These are phyloP conservation scores for Diaporthe ilicicola DNA, from an alignment of 2,329 filamentous ascomycete species.

Conservation along the genomic window DNA sequence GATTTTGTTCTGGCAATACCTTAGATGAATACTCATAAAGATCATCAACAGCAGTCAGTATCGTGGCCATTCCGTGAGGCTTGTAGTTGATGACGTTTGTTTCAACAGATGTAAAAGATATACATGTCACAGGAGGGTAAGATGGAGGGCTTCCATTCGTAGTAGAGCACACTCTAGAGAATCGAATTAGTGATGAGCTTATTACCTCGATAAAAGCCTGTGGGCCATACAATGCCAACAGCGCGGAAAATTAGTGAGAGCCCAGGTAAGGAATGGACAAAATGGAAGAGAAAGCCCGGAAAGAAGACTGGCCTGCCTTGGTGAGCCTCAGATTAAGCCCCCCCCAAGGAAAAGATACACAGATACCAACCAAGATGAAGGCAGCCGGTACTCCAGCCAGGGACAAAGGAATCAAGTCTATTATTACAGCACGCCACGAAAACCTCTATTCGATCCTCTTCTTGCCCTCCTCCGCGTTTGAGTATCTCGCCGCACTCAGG, in stretches of 20 bases:
- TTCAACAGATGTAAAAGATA: too few relatives aligned
- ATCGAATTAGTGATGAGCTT: slow-evolving; percentile 4
- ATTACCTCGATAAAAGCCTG: not conserved
- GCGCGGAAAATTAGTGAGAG: not conserved
- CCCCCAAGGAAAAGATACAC: not conserved
- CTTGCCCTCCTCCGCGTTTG: slow-evolving; percentile 95
- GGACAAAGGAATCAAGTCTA: slow-evolving; percentile 9
- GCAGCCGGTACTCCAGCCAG: not conserved
- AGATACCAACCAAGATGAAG: not conserved
- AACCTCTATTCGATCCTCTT: slow-evolving; percentile 85
- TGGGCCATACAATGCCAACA: not conserved
- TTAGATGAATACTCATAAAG: too few relatives aligned
- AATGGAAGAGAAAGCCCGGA: not conserved
- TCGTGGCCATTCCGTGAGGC: too few relatives aligned
- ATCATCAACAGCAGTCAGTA: too few relatives aligned
- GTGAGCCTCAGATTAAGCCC: not conserved
- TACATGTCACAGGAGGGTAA: not conserved
- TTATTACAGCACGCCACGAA: slow-evolving; percentile 7
- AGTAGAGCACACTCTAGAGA: not conserved
- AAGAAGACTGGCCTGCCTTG: not conserved
- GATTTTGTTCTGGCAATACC: too few relatives aligned
- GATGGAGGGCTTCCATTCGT: too few relatives aligned
- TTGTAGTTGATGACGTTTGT: too few relatives aligned
- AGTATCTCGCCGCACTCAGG: slow-evolving; percentile 81
- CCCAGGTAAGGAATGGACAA: not conserved